Conservation (phyloP, 2,329 filamentous ascomycete species). For the Penicillium occitanis region DNA sequence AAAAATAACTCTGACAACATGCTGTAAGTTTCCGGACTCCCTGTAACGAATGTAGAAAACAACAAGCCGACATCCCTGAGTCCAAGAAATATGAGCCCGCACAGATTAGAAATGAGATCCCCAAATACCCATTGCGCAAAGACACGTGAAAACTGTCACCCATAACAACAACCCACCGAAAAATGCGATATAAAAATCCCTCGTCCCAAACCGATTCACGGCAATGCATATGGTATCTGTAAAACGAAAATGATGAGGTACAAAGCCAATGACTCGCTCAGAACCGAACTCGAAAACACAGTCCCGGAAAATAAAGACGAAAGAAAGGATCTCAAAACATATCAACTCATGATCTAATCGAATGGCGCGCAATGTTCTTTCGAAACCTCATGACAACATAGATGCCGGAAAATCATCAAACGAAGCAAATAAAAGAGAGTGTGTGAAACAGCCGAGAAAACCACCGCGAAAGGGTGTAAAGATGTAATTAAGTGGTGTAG, state of each 20-base stretch:
- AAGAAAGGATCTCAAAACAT: background rate
- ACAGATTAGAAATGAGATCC: constrained; percentile 12
- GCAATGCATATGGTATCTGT: constrained; percentile 17
- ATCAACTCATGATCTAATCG: constrained; percentile 7
- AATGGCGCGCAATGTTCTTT: constrained; percentile 10
- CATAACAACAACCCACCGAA: constrained; percentile 5
- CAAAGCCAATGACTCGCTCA: constrained; percentile 15
- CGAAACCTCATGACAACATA: constrained; percentile 16
- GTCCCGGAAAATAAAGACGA: background rate
- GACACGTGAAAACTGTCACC: background rate
- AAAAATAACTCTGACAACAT: background rate
- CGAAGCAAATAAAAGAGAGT: background rate
- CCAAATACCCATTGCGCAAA: constrained; percentile 8
- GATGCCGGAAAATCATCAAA: constrained; percentile 10
- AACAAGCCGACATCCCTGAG: constrained; percentile 5
- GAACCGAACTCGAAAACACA: constrained; percentile 11
- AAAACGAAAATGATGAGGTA: constrained; percentile 14
- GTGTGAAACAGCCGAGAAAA: background rate
- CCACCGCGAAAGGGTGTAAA: background rate
- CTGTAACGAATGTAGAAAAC: constrained; percentile 9
- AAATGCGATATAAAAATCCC: constrained; percentile 10
- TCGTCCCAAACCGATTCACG: constrained; percentile 16
- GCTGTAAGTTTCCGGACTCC: constrained; percentile 7
- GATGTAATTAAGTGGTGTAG: background rate
- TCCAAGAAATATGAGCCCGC: constrained; percentile 15